Conservation (phyloP, 768 basidiomycete genomes). For the Trametes maxima region DNA sequence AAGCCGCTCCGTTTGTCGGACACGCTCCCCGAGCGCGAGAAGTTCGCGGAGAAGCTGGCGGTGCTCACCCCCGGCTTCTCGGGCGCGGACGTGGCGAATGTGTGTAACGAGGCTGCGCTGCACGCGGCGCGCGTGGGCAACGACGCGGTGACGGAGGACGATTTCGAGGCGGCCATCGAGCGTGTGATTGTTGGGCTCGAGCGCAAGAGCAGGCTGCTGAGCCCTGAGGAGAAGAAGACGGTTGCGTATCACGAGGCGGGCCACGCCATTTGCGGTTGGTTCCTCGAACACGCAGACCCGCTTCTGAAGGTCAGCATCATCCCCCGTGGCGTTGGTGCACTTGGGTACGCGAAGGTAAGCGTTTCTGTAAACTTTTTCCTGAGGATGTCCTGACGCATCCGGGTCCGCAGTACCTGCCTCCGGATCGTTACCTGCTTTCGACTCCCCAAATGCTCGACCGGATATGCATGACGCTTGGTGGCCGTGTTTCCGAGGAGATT, state of each 20-base stretch:
- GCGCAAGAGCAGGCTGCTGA: conserved; percentile 91
- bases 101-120: conserved; percentile 96
- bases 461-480: conserved; percentile 98
- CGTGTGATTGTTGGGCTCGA: conserved; percentile 97
- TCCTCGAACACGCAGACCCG: conserved; percentile 95
- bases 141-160: conserved; percentile 75
- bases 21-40: conserved; percentile 49
- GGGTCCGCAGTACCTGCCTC: conserved; percentile 78
- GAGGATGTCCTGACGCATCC: not conserved
- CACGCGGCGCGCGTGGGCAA: conserved; percentile 87
- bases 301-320: conserved; percentile 98
- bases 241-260: conserved; percentile 99
- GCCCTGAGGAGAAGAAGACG: conserved; percentile 95
- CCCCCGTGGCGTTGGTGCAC: conserved; percentile 90
- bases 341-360: conserved; percentile 91
- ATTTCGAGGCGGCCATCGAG: conserved; percentile 98
- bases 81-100: conserved; percentile 98
- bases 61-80: conserved; percentile 98
- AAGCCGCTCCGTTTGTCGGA: conserved; percentile 73
- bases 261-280: conserved; percentile 98
- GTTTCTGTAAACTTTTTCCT: not conserved
- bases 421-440: conserved; percentile 93
- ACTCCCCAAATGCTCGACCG: conserved; percentile 93
- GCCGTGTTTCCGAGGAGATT: conserved; percentile 97
- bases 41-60: conserved; percentile 88